Base-by-base conservation (phyloP, 768 basidiomycete species). In the Phlebiopsis gigantea region DNA sequence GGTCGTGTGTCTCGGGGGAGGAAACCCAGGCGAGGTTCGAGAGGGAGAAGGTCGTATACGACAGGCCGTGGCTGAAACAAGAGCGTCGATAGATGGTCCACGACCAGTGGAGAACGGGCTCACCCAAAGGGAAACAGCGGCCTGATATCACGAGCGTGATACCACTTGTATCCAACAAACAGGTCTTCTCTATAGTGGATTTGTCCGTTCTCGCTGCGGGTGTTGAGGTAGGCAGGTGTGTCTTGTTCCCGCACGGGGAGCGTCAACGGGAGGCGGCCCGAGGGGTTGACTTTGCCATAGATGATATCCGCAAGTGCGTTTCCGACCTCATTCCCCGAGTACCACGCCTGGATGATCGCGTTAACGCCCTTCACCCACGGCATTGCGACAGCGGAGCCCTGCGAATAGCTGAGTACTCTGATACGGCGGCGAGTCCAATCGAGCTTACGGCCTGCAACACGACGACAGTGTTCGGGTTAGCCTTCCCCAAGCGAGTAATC, bases 301-400 rank as follows among this genome's bases (percentile, higher is more conserved):
- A 87, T 53, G n/a, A 86, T 74, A 65, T 87, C 85, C 17, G 82
- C 79, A 55, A 87, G 78, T 0, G 82, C 81, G 64, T 83, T 83
- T 19, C 85, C 84, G 34, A 73, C 72, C 67, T 84, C 84, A 61
- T 87, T 87, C 0, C 85, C 85, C 2, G 75, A 76, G 63, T 83
- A 85, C 82, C 83, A 86, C 4, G 83, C 73, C 55, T 88, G 84
- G 1, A 88, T 59, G 21, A 90, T 66, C 5, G 78, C 79, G 7
- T 71, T 66, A 17, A 84, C 81, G 30, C 76, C 65, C 54, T 79
- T 65, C 5, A 83, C 69, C 88, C 88, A 90, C 3, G 88, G 88
- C 86, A 90, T 88, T 1, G 82, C 74, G 1, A 87, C 79, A 1
- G 88, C 81, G 21, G 85, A 85, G 2, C 85, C 84, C 83, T 85